These are phyloP conservation scores for Termitomyces bulborhizus DNA, from an alignment of 768 basidiomycete genomes.

Conservation along the genomic window DNA sequence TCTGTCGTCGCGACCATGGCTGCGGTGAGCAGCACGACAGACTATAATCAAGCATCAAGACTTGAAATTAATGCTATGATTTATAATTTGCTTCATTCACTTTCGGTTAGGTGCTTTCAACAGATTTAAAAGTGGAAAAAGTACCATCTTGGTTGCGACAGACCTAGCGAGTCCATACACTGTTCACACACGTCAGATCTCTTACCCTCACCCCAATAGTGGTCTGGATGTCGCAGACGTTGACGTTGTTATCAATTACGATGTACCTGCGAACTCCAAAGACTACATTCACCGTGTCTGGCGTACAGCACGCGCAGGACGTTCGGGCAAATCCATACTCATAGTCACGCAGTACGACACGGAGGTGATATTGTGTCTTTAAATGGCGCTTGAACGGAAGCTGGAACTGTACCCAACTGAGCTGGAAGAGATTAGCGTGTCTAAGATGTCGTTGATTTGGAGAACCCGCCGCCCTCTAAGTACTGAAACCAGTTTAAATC, in stretches of 20 bases:
- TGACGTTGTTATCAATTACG: slow-evolving; percentile 30
- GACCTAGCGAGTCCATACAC: slow-evolving; percentile 65
- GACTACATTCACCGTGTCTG: slow-evolving; percentile 98
- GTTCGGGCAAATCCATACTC: slow-evolving; percentile 31
- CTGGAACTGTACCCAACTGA: too few relatives aligned
- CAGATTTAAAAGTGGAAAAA: slow-evolving; percentile 89
- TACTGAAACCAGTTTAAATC: too few relatives aligned
- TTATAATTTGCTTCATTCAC: too few relatives aligned
- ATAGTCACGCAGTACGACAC: too few relatives aligned
- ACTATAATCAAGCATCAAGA: too few relatives aligned
- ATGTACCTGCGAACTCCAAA: slow-evolving; percentile 93
- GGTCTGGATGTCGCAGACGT: slow-evolving; percentile 93
- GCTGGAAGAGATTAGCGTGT: too few relatives aligned
- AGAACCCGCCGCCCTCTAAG: slow-evolving; percentile 60
- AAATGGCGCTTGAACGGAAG: too few relatives aligned
- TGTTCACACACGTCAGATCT: not conserved
- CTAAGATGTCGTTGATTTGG: slow-evolving; percentile 61
- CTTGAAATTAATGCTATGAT: too few relatives aligned
- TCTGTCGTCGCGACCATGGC: too few relatives aligned
- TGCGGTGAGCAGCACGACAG: too few relatives aligned
- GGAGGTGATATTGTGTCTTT: too few relatives aligned
- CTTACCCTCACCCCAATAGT: slow-evolving; percentile 27
- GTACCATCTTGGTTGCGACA: slow-evolving; percentile 89
- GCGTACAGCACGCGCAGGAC: slow-evolving; percentile 90
- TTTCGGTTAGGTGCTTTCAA: slow-evolving; percentile 77